Base-by-base conservation (phyloP, 2,329 filamentous ascomycete species). In the Dryadomyces sulphureus region DNA sequence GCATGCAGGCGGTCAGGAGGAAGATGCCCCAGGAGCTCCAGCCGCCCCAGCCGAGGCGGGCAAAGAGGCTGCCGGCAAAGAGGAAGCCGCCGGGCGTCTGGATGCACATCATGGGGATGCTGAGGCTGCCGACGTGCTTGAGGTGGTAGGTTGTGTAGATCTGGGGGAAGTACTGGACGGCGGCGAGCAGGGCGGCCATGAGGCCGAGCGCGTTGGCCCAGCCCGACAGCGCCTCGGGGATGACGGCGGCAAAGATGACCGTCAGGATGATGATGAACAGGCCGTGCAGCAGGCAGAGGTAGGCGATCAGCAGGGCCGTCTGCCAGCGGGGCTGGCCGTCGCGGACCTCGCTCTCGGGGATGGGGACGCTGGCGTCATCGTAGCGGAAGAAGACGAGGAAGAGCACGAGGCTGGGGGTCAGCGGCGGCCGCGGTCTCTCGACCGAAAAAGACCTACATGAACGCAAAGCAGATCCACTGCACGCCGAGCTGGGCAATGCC, bases 1-100 rank as follows among this genome's bases (percentile, higher is more conserved):
- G 92, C 68, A 96, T 73, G 47, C 71, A 64, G 1, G 90, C 92
- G 0, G 89, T 94, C 44, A 96, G 70, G 39, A 94, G 70, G 58
- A 90, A 93, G 14, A 96, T 81, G 9, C 87, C 80, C 92, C 92
- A 98, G 0, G 88, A 87, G 63, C 89, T 95, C 92, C 92, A 98
- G 0, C 90, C 90, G 30, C 74, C 78, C 56, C 70, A 71, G 0
- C 92, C 92, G 19, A 95, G 72, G 40, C 92, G 75, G 7, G 76
- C 77, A 43, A 81, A 87, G 38, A 98, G 66, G 60, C 88, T 95
- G 12, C 74, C 81, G 0, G 90, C 88, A 65, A 94, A 96, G 7
- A 98, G 66, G 54, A 94, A 81, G 49, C 87, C 88, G 0, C 92
- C 92, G 0, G 92, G 92, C 0, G 90, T 95, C 62, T 98, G 92